Percentiles rank a stretch among this genome's conserved stretches.
phyloP scores from a whole-genome alignment of 2,329 filamentous ascomycete genomes.

The Corynespora cassiicola region DNA sequence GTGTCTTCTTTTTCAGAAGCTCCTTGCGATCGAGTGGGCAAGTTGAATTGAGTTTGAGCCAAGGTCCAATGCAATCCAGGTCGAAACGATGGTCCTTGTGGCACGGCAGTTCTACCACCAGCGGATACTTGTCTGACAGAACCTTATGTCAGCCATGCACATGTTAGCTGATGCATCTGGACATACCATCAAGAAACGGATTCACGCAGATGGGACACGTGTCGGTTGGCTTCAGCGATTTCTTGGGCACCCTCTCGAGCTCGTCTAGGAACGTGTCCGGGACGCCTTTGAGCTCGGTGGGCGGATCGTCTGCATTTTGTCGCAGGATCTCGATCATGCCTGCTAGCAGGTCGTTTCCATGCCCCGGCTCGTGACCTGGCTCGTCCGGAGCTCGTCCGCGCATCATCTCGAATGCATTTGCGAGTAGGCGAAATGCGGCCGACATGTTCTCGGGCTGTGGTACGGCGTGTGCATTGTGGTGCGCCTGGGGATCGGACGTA shows the following conservation, averaged over 20 bases:
- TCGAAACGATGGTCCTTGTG: slow-evolving; percentile 69
- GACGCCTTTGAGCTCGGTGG: slow-evolving; percentile 66
- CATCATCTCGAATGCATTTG: slow-evolving; percentile 67
- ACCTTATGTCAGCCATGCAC: slow-evolving; percentile 22
- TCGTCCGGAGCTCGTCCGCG: slow-evolving; percentile 48
- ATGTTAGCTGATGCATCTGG: background rate
- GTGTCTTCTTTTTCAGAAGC: slow-evolving; percentile 60
- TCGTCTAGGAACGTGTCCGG: slow-evolving; percentile 67
- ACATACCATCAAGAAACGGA: slow-evolving; percentile 64
- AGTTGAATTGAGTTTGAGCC: slow-evolving; percentile 68
- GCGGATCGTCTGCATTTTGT: slow-evolving; percentile 63
- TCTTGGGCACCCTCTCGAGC: slow-evolving; percentile 65
- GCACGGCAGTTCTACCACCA: slow-evolving; percentile 68
- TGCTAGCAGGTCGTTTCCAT: slow-evolving; percentile 53
- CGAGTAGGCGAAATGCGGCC: slow-evolving; percentile 65
- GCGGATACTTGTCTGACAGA: slow-evolving; percentile 61
- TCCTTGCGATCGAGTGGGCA: slow-evolving; percentile 68
- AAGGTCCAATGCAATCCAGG: slow-evolving; percentile 69
- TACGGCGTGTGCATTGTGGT: slow-evolving; percentile 63
- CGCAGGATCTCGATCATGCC: slow-evolving; percentile 64
- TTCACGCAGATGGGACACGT: slow-evolving; percentile 67
- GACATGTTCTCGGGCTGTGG: slow-evolving; percentile 67
- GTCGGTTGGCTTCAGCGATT: slow-evolving; percentile 59
- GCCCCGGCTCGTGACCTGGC: slow-evolving; percentile 17
- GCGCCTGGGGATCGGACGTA: slow-evolving; percentile 57